Conservation (phyloP, 306 rosid genomes). For the Macrotyloma uniflorum region DNA sequence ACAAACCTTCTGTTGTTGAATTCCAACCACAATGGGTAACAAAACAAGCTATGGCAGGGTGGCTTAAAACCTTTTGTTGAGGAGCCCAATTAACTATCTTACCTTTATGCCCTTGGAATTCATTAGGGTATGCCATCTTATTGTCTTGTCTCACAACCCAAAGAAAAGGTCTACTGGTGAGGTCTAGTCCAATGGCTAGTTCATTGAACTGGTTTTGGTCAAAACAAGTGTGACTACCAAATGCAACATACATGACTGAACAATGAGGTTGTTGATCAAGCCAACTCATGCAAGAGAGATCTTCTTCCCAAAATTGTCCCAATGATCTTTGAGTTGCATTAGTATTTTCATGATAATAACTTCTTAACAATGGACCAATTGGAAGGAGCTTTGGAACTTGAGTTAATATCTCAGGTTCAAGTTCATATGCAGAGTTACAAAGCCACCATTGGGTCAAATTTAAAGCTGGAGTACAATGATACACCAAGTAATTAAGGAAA, state of each 20-base stretch:
- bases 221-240: neutral
- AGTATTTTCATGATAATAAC: neutral
- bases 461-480: neutral
- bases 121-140: conserved; percentile 16
- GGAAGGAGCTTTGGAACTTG: conserved; percentile 10
- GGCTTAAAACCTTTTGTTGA: conserved; percentile 44
- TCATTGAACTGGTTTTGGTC: neutral
- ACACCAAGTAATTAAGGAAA: neutral
- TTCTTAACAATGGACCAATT: neutral
- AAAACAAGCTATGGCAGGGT: conserved; percentile 51
- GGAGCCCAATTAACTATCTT: conserved; percentile 48
- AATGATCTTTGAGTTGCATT: neutral
- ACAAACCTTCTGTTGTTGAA: conserved; percentile 50
- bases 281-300: neutral
- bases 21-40: conserved; percentile 64
- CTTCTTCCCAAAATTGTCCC: neutral
- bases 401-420: conserved; percentile 28
- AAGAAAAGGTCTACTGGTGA: neutral
- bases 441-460: conserved; percentile 35
- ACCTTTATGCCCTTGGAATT: conserved; percentile 34
- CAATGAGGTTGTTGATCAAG: neutral
- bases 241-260: neutral
- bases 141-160: conserved; percentile 40
- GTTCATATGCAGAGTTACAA: conserved; percentile 41
- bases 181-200: neutral